Base-by-base conservation (phyloP, 768 basidiomycete genomes). In the Rhodotorula diobovata region DNA sequence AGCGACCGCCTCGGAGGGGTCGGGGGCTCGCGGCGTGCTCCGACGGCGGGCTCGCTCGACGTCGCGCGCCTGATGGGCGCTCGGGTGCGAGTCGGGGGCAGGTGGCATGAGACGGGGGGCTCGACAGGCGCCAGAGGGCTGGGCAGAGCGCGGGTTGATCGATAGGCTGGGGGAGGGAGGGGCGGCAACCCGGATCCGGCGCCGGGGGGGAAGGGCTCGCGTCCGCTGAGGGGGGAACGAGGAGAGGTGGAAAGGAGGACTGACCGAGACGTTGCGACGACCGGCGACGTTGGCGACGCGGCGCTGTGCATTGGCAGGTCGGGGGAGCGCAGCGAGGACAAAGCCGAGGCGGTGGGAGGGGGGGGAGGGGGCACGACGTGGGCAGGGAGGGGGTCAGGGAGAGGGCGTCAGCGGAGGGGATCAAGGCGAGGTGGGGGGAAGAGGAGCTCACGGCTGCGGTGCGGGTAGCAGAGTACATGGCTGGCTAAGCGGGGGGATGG, bases 261-360 rank as follows among this genome's bases (percentile, higher is more conserved):
- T 46, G 30, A 66, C 64, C 64, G 64, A 66, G 56, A 56, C 64
- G 56, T 58, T 66, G 57, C 64, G 64, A 35, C 64, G 64, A 20
- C 45, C 57, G 23, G 64, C 64, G 37, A 59, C 55, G 56, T 66
- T 58, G 46, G 57, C 45, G 46, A 46, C 64, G 34, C 34, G n/a
- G 46, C 64, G 64, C 64, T 66, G 48, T 18, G 8, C 2, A 53
- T 32, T 21, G 18, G 34, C 28, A 39, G n/a, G 21, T 3, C n/a
- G 28, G 12, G 35, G 51, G 15, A n/a, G 20, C 4, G 43, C 2
- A 37, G 15, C 5, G 37, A 20, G 11, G 15, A 15, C 23, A 28
- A 12, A 15, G 39, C 9, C 39, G 39, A 23, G n/a, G 21, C 2
- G 21, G 28, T 4, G 35, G 51, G 32, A n/a, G 20, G 11, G 43